Conservation (phyloP, 2,329 filamentous ascomycete species). For the Sporothrix euskadiensis region DNA sequence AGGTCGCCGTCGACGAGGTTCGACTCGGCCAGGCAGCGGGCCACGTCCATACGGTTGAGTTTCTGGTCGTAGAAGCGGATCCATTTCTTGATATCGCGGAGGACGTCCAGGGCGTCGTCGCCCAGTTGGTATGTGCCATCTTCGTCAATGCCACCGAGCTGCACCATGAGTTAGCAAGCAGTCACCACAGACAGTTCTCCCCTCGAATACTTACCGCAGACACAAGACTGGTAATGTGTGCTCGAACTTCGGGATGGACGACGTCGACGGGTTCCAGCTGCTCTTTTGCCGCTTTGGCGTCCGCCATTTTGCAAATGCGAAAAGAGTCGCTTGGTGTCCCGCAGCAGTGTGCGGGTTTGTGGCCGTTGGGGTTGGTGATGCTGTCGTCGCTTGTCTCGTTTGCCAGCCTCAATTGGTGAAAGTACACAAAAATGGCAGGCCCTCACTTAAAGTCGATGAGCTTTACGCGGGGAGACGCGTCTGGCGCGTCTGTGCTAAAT, state of each 20-base stretch:
- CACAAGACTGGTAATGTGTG: constrained; percentile 89
- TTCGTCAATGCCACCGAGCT: constrained; percentile 85
- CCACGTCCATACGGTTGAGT: constrained; percentile 90
- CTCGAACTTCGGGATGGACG: constrained; percentile 89
- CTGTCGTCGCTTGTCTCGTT: constrained; percentile 12
- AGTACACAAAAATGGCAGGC: neutral
- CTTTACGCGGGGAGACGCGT: constrained; percentile 28
- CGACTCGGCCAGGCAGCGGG: constrained; percentile 85
- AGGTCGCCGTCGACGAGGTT: constrained; percentile 90
- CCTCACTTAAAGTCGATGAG: neutral
- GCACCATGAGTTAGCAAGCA: constrained; percentile 29
- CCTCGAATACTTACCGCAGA: constrained; percentile 69
- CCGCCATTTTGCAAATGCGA: constrained; percentile 49
- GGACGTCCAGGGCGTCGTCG: constrained; percentile 86
- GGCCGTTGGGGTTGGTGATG: constrained; percentile 13
- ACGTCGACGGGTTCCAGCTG: constrained; percentile 53
- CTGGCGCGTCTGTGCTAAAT: constrained; percentile 15
- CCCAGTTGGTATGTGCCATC: constrained; percentile 84
- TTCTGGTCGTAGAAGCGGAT: constrained; percentile 92
- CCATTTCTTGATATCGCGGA: constrained; percentile 95
- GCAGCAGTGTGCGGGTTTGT: neutral
- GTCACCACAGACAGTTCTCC: neutral
- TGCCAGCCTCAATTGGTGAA: neutral
- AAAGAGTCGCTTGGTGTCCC: neutral
- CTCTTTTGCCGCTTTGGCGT: constrained; percentile 41